These are phyloP conservation scores for Stenogyne calaminthoides DNA, from an alignment of 305 asterid species.

Conservation along the genomic window DNA sequence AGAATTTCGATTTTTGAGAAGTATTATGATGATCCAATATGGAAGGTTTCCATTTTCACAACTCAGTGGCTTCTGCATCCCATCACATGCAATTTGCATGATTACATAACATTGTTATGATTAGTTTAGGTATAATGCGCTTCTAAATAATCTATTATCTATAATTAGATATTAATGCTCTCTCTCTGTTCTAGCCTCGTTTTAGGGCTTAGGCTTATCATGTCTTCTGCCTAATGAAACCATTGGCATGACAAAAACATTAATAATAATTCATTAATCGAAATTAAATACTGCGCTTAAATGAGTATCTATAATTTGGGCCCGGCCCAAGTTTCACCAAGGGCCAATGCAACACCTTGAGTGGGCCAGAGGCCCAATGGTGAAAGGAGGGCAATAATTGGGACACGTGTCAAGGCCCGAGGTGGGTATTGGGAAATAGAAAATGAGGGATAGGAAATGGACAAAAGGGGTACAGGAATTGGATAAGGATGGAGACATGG, in stretches of 20 bases:
- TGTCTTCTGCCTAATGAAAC: neutral
- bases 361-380: conserved; percentile 19
- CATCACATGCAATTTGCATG: conserved; percentile 12
- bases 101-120: neutral
- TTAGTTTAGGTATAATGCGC: neutral
- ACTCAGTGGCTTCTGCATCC: neutral
- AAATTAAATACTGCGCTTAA: neutral
- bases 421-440: neutral
- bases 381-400: neutral
- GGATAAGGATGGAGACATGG: conserved; percentile 43
- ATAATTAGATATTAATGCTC: neutral
- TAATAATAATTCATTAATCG: neutral
- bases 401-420: conserved; percentile 40
- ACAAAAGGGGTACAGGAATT: conserved; percentile 23
- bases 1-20: neutral
- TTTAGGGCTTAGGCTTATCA: neutral
- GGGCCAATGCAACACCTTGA: neutral
- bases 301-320: neutral
- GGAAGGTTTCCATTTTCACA: neutral
- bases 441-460: conserved; percentile 15
- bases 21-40: neutral
- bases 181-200: neutral
- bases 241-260: neutral
- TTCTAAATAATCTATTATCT: neutral
- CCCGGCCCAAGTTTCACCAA: neutral